Percentiles rank a stretch among this genome's conserved stretches.
phyloP scores from a whole-genome alignment of 768 basidiomycete genomes.

The Tricholoma hemisulphureum region DNA sequence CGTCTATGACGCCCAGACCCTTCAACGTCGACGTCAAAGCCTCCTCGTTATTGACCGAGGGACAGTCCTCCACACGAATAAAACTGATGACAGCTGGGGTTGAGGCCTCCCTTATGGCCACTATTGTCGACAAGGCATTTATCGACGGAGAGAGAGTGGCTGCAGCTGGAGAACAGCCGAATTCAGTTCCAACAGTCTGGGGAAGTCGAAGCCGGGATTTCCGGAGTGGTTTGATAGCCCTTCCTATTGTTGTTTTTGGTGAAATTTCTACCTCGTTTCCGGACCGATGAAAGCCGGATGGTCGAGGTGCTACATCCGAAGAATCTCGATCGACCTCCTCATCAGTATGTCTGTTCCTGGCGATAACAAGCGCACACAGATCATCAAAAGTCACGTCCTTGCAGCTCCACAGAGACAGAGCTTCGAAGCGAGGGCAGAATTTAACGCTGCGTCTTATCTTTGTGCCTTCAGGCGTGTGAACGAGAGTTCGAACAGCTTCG shows the following conservation, averaged over 20 bases:
- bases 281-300: slow-evolving; percentile 12
- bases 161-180: slow-evolving; percentile 19
- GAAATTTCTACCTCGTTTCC: slow-evolving; percentile 11
- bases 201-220: slow-evolving; percentile 27
- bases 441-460: slow-evolving; percentile 36
- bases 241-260: slow-evolving; percentile 14
- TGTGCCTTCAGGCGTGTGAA: slow-evolving; percentile 6
- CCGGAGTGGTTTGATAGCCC: slow-evolving; percentile 39
- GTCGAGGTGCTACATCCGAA: slow-evolving; percentile 13
- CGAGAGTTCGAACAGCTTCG: slow-evolving; percentile 26
- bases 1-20: slow-evolving; percentile 36
- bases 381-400: slow-evolving; percentile 38
- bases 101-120: slow-evolving; percentile 34
- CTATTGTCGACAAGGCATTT: neutral
- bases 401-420: slow-evolving; percentile 53
- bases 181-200: slow-evolving; percentile 18
- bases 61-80: slow-evolving; percentile 43
- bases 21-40: slow-evolving; percentile 38
- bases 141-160: neutral
- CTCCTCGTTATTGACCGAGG: slow-evolving; percentile 36
- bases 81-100: slow-evolving; percentile 37
- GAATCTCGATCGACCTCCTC: slow-evolving; percentile 15
- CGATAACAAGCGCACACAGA: slow-evolving; percentile 36
- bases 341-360: slow-evolving; percentile 34
- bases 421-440: slow-evolving; percentile 49